A percentile compares a stretch with the other conserved stretches of the same genome.
Evolutionary conservation across 2,329 filamentous ascomycete genomes (phyloP).

Genomic region (Fusarium continuum): DNA sequence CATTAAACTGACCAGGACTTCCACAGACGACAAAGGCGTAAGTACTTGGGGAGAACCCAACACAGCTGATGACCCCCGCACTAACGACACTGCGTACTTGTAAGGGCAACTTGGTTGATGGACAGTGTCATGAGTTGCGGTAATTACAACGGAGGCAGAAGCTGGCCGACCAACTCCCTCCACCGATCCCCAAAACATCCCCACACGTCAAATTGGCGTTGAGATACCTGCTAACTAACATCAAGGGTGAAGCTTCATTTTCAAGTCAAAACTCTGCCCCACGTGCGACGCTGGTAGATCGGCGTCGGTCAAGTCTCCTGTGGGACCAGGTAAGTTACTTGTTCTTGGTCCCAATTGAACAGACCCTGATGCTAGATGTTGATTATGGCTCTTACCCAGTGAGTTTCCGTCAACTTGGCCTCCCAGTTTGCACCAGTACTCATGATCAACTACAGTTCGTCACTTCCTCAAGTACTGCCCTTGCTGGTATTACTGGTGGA

Average conservation of each 20-base stretch:
- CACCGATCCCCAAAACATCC: conserved; percentile 13
- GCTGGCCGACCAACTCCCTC: conserved; percentile 26
- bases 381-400: conserved; percentile 57
- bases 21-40: conserved; percentile 49
- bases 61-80: conserved; percentile 16
- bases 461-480: conserved; percentile 65
- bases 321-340: too few species aligned
- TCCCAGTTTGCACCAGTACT: conserved; percentile 18
- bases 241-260: conserved; percentile 47
- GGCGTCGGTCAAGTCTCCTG: too few species aligned
- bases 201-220: conserved; percentile 24
- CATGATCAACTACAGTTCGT: conserved; percentile 49
- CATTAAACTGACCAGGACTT: conserved; percentile 34
- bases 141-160: conserved; percentile 35
- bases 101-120: conserved; percentile 52
- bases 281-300: conserved; percentile 30
- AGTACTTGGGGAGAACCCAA: conserved; percentile 26
- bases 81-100: conserved; percentile 35
- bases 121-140: conserved; percentile 47
- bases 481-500: conserved; percentile 67
- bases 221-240: conserved; percentile 34
- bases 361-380: conserved; percentile 71
- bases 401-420: conserved; percentile 33
- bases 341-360: conserved; percentile 30
- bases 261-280: too few species aligned